Evolutionary conservation across 805 yeast genomes (phyloP).

Genomic region (Yarrowia hollandica): DNA sequence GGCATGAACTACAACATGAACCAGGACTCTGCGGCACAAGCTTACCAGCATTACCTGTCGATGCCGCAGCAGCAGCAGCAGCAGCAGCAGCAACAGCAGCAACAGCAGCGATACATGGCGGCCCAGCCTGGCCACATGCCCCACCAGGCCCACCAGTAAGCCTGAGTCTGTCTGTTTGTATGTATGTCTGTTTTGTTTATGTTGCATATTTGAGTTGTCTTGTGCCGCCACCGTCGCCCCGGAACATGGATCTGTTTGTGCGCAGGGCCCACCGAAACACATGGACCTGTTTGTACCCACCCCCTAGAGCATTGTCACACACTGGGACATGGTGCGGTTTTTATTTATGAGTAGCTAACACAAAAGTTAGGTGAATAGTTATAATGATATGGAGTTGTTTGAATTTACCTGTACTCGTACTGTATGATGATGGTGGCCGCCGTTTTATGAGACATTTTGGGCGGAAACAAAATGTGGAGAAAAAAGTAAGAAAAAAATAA

Average conservation of each 20-base stretch:
- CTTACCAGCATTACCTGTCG: conserved; percentile 60
- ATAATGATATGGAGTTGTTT: conserved; percentile 23
- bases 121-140: conserved; percentile 32
- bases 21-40: conserved; percentile 52
- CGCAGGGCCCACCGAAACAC: no score
- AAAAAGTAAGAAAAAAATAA: no score
- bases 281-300: no score
- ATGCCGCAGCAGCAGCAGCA: conserved; percentile 36
- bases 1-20: conserved; percentile 41
- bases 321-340: conserved; percentile 16
- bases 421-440: no score
- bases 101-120: conserved; percentile 37
- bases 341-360: conserved; percentile 24
- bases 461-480: neutral
- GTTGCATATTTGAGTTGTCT: no score
- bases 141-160: conserved; percentile 27
- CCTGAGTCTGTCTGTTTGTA: neutral
- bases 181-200: neutral
- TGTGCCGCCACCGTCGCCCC: no score
- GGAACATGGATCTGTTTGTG: no score
- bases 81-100: conserved; percentile 40
- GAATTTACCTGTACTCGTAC: no score
- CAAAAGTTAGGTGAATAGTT: conserved; percentile 24
- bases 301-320: no score
- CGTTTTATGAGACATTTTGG: no score